Conservation (phyloP, 768 basidiomycete genomes). For the Boletellus ananas region DNA sequence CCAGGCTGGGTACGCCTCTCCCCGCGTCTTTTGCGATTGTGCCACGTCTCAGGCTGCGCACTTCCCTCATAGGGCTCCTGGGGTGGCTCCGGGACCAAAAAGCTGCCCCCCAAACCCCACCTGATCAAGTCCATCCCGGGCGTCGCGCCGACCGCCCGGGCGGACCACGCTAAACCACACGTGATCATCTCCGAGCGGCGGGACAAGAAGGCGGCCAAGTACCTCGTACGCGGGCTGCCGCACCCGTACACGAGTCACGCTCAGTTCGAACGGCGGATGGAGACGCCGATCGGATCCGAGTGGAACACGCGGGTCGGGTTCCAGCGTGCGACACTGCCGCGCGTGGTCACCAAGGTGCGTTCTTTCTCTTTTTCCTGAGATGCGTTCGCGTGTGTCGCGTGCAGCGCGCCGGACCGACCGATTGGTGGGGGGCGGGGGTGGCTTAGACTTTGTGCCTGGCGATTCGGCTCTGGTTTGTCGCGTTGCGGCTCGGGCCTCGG, state of each 20-base stretch:
- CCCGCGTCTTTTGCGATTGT: not conserved
- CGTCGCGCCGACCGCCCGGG: constrained; percentile 71
- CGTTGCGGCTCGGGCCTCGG: no score
- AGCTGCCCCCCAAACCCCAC: constrained; percentile 57
- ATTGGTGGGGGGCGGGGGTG: not conserved
- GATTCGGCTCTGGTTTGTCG: no score
- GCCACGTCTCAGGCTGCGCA: not conserved
- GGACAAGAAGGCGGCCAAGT: constrained; percentile 91
- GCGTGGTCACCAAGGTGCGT: constrained; percentile 79
- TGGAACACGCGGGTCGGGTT: constrained; percentile 90
- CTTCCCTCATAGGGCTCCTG: constrained; percentile 68
- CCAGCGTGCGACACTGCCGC: constrained; percentile 80
- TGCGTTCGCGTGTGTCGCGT: not conserved
- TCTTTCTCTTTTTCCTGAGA: not conserved
- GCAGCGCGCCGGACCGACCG: no score
- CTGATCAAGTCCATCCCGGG: constrained; percentile 82
- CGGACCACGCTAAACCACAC: constrained; percentile 80
- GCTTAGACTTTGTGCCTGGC: not conserved
- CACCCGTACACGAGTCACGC: constrained; percentile 92
- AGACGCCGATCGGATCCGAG: constrained; percentile 78
- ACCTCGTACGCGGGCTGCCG: constrained; percentile 86
- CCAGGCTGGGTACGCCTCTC: constrained; percentile 84
- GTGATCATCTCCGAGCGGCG: constrained; percentile 95
- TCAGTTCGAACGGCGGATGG: constrained; percentile 86
- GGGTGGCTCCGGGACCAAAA: constrained; percentile 76